Base-by-base conservation (phyloP, 257 asterid species). In the Knoxia roxburghii region DNA sequence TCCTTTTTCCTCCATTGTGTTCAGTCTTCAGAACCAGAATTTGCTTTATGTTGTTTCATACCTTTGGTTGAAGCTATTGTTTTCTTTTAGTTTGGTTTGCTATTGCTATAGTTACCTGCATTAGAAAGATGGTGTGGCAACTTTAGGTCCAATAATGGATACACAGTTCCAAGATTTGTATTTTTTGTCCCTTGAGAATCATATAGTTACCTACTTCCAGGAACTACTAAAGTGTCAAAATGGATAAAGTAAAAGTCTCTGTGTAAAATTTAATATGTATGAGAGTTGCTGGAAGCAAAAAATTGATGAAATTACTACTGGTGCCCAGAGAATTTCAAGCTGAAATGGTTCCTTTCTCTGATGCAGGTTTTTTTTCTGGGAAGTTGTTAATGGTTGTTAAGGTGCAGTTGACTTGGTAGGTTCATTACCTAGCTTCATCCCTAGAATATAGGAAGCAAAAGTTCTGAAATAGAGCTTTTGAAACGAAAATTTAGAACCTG, bases 281-380 rank as follows among this genome's bases (percentile, higher is more conserved):
- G 40, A 33, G 68, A 8, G 39, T 39, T 0, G 6, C 24, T 65
- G 41, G 17, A 51, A n/a, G 29, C 13, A 24, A 26, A 3, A 35
- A 30, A 21, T 7, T n/a, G 40, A 52, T 65, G 45, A 23, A 11
- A 49, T 29, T 26, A 6, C 41, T 39, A 23, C 30, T 24, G 26
- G 33, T 15, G 3, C 18, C 24, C 15, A 33, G 40, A 55, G 29
- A 59, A 15, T 59, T 18, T 35, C 14, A 30, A 23, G 46, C 55
- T 61, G 41, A 70, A 70, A 13, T 41, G 48, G 9, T 33, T 24
- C 1, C 13, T 49, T 49, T 11, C 45, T 37, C 26, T 70, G 30
- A 18, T 62, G 68, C 75, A 71, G 75, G 57, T 21, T 61, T 18
- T 18, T 59, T 50, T n/a, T n/a, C n/a, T n/a, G n/a, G n/a, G n/a